Evolutionary conservation across 805 yeast genomes (phyloP).

Genomic region (Yamadazyma nakazawae): DNA sequence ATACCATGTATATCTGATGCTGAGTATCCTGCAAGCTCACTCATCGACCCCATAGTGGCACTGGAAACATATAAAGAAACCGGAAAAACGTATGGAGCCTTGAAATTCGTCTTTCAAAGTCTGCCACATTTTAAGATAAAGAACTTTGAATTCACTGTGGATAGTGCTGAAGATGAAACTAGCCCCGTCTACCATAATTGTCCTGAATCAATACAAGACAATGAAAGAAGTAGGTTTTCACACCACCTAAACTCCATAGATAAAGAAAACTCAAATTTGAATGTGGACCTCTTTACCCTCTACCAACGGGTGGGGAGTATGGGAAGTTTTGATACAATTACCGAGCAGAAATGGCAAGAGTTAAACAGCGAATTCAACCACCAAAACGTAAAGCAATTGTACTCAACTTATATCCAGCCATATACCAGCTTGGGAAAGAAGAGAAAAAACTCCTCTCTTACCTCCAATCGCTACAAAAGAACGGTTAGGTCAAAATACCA

Average conservation of each 20-base stretch:
- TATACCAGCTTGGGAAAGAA: constrained; percentile 2
- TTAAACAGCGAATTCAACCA: background rate
- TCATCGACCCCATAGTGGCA: constrained; percentile 2
- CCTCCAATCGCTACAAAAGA: constrained; percentile 45
- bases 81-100: constrained; percentile 67
- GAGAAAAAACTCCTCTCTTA: constrained; percentile 36
- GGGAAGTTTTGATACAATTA: background rate
- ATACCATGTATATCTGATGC: background rate
- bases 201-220: background rate
- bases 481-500: constrained; percentile 36
- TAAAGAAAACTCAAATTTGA: background rate
- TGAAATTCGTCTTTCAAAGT: constrained; percentile 49
- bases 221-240: background rate
- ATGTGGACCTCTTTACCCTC: background rate
- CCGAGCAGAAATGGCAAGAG: background rate
- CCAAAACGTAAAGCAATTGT: background rate
- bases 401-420: background rate
- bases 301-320: background rate
- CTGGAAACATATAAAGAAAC: constrained; percentile 29
- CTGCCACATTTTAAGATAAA: background rate
- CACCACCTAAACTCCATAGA: background rate
- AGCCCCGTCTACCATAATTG: background rate
- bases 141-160: background rate
- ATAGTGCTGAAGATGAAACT: background rate
- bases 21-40: background rate